A percentile compares a stretch with the other conserved stretches of the same genome.
phyloP scores from a whole-genome alignment of 805 yeast species.

The Scheffersomyces lignosus region DNA sequence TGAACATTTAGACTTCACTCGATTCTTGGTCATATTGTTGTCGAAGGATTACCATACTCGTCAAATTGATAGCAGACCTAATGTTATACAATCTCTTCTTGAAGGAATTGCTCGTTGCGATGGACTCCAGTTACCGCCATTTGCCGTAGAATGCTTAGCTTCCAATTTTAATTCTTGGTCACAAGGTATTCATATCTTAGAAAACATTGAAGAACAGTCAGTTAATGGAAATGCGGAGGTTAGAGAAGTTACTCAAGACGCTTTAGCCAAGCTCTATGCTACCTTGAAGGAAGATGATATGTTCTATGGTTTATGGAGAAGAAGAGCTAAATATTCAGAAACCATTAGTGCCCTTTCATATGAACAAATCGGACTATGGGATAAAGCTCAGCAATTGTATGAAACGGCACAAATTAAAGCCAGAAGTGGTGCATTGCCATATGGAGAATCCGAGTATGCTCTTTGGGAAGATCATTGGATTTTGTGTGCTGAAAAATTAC shows the following conservation, averaged over 20 bases:
- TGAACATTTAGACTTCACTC: slow-evolving; percentile 81
- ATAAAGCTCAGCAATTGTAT: slow-evolving; percentile 86
- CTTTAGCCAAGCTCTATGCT: slow-evolving; percentile 85
- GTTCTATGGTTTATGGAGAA: slow-evolving; percentile 97
- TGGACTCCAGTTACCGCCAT: slow-evolving; percentile 85
- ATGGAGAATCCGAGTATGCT: slow-evolving; percentile 91
- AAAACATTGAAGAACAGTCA: slow-evolving; percentile 59
- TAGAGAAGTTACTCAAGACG: slow-evolving; percentile 84
- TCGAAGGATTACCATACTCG: slow-evolving; percentile 93
- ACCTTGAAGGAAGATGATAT: slow-evolving; percentile 90
- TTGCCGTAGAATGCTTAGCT: slow-evolving; percentile 84
- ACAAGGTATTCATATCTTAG: slow-evolving; percentile 81
- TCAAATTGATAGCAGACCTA: slow-evolving; percentile 82
- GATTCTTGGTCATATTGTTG: slow-evolving; percentile 71
- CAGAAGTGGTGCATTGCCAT: slow-evolving; percentile 90
- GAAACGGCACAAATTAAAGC: slow-evolving; percentile 98
- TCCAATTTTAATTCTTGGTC: slow-evolving; percentile 89
- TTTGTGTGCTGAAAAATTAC: slow-evolving; percentile 91
- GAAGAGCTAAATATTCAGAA: slow-evolving; percentile 91
- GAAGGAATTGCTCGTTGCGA: slow-evolving; percentile 80
- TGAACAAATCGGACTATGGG: slow-evolving; percentile 96
- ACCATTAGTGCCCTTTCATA: slow-evolving; percentile 90
- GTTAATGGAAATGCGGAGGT: slow-evolving; percentile 70
- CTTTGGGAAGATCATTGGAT: slow-evolving; percentile 99
- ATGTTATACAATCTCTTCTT: slow-evolving; percentile 79